phyloP scores from a whole-genome alignment of 2,329 filamentous ascomycete genomes.

The Aspergillus bombycis region DNA sequence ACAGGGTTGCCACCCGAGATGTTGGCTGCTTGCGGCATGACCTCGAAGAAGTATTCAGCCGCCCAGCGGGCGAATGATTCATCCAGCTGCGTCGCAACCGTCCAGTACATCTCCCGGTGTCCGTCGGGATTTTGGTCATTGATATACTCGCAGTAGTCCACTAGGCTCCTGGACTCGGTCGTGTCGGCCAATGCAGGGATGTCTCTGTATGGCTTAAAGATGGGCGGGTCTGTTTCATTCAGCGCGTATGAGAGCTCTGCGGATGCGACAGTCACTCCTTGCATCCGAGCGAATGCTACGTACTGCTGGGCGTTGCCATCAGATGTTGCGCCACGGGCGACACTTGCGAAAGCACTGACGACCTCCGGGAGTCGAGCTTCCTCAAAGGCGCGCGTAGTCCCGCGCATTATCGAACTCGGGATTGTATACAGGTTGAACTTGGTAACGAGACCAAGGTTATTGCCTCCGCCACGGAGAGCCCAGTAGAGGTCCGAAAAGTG shows the following conservation, averaged over 20 bases:
- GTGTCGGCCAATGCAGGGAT: conserved; percentile 36
- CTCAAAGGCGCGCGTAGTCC: conserved; percentile 36
- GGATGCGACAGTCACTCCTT: conserved; percentile 30
- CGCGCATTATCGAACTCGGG: conserved; percentile 43
- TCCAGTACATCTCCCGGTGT: conserved; percentile 36
- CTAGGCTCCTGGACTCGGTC: conserved; percentile 30
- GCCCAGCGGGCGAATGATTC: conserved; percentile 29
- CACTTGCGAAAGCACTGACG: conserved; percentile 37
- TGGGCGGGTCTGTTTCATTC: conserved; percentile 36
- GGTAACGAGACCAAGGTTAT: conserved; percentile 44
- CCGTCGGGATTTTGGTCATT: conserved; percentile 37
- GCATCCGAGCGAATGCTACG: conserved; percentile 32
- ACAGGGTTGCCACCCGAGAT: conserved; percentile 3
- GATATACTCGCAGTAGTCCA: conserved; percentile 38
- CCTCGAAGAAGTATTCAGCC: conserved; percentile 4
- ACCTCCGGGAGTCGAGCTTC: conserved; percentile 32
- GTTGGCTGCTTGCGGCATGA: background rate
- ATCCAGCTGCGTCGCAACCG: conserved; percentile 34
- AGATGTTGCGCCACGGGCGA: conserved; percentile 23
- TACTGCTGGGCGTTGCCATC: conserved; percentile 42
- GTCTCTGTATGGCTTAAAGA: conserved; percentile 41
- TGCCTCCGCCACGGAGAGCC: conserved; percentile 46
- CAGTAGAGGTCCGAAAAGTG: conserved; percentile 42
- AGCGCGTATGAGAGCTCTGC: conserved; percentile 45
- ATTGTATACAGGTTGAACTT: conserved; percentile 45